phyloP scores from a whole-genome alignment of 208 protist species.

The Acanthamoeba quina region DNA sequence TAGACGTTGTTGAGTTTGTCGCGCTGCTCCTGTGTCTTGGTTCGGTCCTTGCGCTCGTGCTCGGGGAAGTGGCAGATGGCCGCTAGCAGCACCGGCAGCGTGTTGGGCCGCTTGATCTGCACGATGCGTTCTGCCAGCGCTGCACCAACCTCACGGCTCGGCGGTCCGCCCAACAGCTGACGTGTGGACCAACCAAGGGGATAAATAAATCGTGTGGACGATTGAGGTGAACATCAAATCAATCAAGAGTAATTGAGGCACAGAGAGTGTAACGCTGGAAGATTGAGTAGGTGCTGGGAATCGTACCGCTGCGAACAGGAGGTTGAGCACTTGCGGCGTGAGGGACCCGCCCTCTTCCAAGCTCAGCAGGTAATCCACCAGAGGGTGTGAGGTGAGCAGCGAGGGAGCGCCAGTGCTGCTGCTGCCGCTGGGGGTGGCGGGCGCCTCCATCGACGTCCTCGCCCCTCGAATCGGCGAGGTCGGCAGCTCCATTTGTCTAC shows the following conservation, averaged over 20 bases:
- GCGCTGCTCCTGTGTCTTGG: too few species aligned
- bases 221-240: neutral
- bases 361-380: constrained; percentile 14
- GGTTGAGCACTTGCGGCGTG: constrained; percentile 21
- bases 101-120: constrained; percentile 39
- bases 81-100: neutral
- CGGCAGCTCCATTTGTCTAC: neutral
- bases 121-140: constrained; percentile 20
- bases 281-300: neutral
- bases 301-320: constrained; percentile 27
- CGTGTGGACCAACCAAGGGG: too few species aligned
- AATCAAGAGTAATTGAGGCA: neutral
- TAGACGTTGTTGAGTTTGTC: too few species aligned
- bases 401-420: neutral
- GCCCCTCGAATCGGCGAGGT: neutral
- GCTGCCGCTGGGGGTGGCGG: neutral
- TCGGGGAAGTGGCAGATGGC: too few species aligned
- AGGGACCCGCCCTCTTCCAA: constrained; percentile 15
- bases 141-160: constrained; percentile 1
- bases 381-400: neutral
- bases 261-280: neutral
- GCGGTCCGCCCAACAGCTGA: constrained; percentile 4
- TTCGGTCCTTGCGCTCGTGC: too few species aligned
- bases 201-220: neutral
- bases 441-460: neutral